phyloP scores from a whole-genome alignment of 768 basidiomycete genomes.

The Cystobasidiopsis lactophilus region DNA sequence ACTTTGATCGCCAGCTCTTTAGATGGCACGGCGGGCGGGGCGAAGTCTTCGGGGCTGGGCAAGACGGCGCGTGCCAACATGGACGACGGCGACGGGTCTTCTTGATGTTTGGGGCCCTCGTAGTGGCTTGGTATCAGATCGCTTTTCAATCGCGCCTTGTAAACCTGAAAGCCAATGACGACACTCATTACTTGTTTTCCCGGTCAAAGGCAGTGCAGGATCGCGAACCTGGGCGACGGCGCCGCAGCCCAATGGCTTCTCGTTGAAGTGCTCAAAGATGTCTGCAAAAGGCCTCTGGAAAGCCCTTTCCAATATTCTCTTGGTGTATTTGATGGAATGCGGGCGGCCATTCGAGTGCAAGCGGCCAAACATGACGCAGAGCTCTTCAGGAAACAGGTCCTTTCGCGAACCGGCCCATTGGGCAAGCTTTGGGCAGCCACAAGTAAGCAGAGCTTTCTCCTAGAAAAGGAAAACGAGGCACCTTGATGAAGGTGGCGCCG shows the following conservation, averaged over 20 bases:
- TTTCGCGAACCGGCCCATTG: conserved; percentile 96
- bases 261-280: conserved; percentile 75
- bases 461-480: conserved; percentile 22
- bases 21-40: conserved; percentile 51
- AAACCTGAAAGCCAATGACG: conserved; percentile 37
- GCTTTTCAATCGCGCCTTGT: conserved; percentile 60
- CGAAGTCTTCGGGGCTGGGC: conserved; percentile 13
- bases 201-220: not conserved
- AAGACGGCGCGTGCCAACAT: conserved; percentile 7
- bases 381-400: conserved; percentile 67
- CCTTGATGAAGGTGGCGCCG: conserved; percentile 94
- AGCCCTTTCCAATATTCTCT: conserved; percentile 52
- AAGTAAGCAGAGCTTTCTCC: too few relatives aligned
- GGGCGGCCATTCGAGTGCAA: conserved; percentile 72
- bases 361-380: conserved; percentile 63
- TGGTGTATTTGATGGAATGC: conserved; percentile 61
- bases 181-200: not conserved
- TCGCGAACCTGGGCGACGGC: conserved; percentile 70
- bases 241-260: conserved; percentile 77
- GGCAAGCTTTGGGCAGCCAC: conserved; percentile 38
- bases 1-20: conserved; percentile 88
- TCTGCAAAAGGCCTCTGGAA: conserved; percentile 65
- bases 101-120: conserved; percentile 42
- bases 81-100: conserved; percentile 7
- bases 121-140: conserved; percentile 71